phyloP scores from a whole-genome alignment of 345 rosid species.

The Xanthoceras sorbifolium region DNA sequence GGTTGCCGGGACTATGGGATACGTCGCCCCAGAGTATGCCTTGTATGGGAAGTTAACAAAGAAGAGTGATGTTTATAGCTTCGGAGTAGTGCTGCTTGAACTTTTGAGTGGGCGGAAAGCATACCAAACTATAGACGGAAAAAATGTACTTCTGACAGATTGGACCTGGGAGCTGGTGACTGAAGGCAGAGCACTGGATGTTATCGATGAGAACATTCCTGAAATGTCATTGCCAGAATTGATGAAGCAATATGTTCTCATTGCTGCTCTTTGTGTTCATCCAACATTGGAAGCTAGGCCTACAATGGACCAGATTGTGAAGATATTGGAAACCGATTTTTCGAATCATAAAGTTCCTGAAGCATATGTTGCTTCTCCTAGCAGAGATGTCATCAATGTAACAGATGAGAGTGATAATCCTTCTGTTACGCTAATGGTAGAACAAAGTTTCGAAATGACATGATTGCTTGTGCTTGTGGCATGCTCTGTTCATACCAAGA shows the following conservation, averaged over 20 bases:
- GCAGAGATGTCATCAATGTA: not conserved
- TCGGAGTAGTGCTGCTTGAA: conserved; percentile 45
- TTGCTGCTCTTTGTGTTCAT: conserved; percentile 40
- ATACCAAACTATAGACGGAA: conserved; percentile 22
- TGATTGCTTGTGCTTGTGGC: not conserved
- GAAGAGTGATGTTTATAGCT: conserved; percentile 46
- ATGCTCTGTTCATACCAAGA: not conserved
- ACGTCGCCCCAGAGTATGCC: conserved; percentile 54
- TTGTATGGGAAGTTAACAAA: conserved; percentile 43
- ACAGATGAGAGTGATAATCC: not conserved
- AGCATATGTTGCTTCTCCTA: conserved; percentile 15
- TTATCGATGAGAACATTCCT: conserved; percentile 34
- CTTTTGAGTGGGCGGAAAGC: conserved; percentile 48
- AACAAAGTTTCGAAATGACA: too few species aligned
- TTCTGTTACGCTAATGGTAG: not conserved
- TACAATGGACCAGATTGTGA: conserved; percentile 43
- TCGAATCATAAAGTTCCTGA: conserved; percentile 17
- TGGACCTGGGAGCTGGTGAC: conserved; percentile 41
- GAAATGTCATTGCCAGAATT: conserved; percentile 20
- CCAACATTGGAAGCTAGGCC: conserved; percentile 40
- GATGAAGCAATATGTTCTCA: conserved; percentile 40
- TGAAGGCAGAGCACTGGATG: conserved; percentile 37
- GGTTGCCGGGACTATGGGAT: conserved; percentile 47
- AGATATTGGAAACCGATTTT: conserved; percentile 30
- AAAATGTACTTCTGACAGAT: conserved; percentile 35